Percentiles rank a stretch among this genome's conserved stretches.
Conservation (phyloP, 1,284 basidiomycete species). For the Marasmius sp. region DNA sequence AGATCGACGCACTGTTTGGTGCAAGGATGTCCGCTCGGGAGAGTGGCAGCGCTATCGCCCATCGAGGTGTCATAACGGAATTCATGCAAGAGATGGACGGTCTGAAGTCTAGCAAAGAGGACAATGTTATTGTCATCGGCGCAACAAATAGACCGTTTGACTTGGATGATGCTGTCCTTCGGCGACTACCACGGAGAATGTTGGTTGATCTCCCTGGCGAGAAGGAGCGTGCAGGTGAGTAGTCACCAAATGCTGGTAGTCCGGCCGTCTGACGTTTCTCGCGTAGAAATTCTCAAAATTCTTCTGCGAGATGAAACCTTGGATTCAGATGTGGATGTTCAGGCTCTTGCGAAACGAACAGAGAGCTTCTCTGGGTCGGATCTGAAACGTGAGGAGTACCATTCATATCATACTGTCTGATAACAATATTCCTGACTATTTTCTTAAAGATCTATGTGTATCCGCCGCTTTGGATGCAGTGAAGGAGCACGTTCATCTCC, state of each 20-base stretch:
- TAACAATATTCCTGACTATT: constrained; percentile 13
- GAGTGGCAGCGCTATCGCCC: constrained; percentile 80
- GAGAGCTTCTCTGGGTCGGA: constrained; percentile 92
- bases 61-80: constrained; percentile 85
- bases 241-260: neutral
- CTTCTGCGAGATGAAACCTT: constrained; percentile 76
- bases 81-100: constrained; percentile 99
- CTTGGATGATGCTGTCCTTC: constrained; percentile 81
- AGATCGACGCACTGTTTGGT: constrained; percentile 92
- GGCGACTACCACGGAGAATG: constrained; percentile 80
- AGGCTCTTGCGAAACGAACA: constrained; percentile 68
- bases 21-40: constrained; percentile 83
- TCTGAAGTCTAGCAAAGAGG: constrained; percentile 75
- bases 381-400: constrained; percentile 67
- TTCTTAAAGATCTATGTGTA: constrained; percentile 76
- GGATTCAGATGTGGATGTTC: constrained; percentile 67
- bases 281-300: constrained; percentile 81
- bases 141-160: constrained; percentile 92
- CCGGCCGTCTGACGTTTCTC: constrained; percentile 9
- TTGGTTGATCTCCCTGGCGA: constrained; percentile 84
- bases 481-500: constrained; percentile 78
- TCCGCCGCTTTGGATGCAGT: constrained; percentile 86
- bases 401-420: neutral
- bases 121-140: constrained; percentile 89
- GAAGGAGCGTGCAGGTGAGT: constrained; percentile 76